Evolutionary conservation across 352 stramenopile genomes (phyloP), one percentile per base, ranked within the genome.

Genomic region (Phytophthora vignae): DNA sequence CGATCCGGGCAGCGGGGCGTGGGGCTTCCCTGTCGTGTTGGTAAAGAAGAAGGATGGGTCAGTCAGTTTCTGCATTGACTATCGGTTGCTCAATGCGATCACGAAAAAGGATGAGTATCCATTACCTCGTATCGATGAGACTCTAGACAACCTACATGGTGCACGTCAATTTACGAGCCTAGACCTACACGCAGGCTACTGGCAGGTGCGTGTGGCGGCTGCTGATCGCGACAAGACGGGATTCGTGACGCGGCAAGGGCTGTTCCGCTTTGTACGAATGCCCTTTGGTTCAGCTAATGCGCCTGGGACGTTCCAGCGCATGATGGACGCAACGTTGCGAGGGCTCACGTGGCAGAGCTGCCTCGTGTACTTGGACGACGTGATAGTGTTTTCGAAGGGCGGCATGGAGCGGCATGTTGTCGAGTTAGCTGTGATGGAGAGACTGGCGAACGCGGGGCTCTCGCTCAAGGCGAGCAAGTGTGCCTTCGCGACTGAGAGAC

Each of bases 71-170:
- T 52, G 44, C 15, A 52, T 52, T 25, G 44, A 52, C 19, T 52
- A 52, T 52, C 44, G 21, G 8, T 38, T 49, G 11, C 14, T 61
- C 29, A 52, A 46, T 17, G 55, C 29, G 15, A 27, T 58, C 7
- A 25, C 52, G 7, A 52, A 64, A 3, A 63, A 66, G 44, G 71
- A 77, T 53, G 56, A 71, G 15, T 78, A 78, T 27, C 55, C 70
- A 12, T 31, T 74, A n/a, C 64, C 55, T 21, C 4, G 70, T 1
- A 73, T 77, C n/a, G 70, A 77, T 31, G 57, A 71, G 22, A 78
- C 66, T 19, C n/a, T 74, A 14, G 57, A 75, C 29, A 31, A 58
- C 1, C 17, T 78, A 29, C 42, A 64, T n/a, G 65, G 60, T 1
- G 40, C 60, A 2, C 19, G 42, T 6, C 46, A 8, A 48, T 78